Base-by-base conservation (phyloP, 2,329 filamentous ascomycete genomes). In the Penicillium fuscoglaucum region DNA sequence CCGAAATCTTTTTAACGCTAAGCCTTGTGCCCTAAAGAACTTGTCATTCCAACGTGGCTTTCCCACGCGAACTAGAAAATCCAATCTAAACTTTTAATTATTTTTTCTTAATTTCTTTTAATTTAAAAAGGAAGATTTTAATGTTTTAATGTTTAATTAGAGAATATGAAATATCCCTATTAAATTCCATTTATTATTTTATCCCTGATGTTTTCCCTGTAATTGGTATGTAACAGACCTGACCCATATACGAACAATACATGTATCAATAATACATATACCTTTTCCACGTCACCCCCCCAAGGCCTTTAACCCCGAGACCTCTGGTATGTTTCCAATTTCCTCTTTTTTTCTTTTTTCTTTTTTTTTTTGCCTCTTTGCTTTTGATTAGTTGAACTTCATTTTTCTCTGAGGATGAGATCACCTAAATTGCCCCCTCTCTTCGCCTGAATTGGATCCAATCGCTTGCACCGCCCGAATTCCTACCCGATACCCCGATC, bases 401-500 rank as follows among this genome's bases (percentile, higher is more conserved):
- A 24, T 40, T 43, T 45, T 55, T 44, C 37, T 39, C 21, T 39
- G 47, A 52, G 49, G 26, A 53, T 57, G 48, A 53, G 63, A 66
- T 67, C 65, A 67, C 64, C 63, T 54, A 58, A 52, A 54, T 61
- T 59, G 59, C 58, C 61, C 61, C 59, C 55, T 55, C 57, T 61
- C 55, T 52, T 43, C 46, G 48, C 58, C 62, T 61, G 52, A 59
- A 52, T 57, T 55, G 47, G 58, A 63, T 57, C 64, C 64, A 66
- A 65, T 65, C 61, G 60, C 44, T 52, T 64, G 63, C 61, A 60
- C 63, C 57, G 63, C 61, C 64, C 56, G 55, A 60, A 63, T 56
- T 64, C 56, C 56, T 59, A 61, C 62, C 62, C 55, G 61, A 61
- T 58, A 52, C 60, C 41, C 53, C 52, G 49, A 51, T 44, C 58